Evolutionary conservation across 2,329 filamentous ascomycete genomes (phyloP), one percentile per base, ranked within the genome.

Genomic region (Chaetomiaceae sp.): DNA sequence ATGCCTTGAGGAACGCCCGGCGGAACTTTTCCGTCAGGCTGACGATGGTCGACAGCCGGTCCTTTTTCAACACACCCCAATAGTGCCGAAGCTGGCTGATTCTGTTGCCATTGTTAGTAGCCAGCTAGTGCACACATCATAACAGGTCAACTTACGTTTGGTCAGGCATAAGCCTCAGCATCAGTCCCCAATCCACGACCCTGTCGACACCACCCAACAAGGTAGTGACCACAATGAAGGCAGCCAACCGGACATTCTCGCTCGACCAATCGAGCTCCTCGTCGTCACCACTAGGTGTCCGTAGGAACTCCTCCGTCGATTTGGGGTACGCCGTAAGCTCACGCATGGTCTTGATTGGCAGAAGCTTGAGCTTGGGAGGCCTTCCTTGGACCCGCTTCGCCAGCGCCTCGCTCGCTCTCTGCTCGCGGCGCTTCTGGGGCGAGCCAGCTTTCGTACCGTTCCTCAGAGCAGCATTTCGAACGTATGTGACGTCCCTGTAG

Each of bases 1-100:
- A 88, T 0, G 84, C 84, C 38, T 71, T 64, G 6, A 88, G 65
- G 55, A 86, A 87, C 7, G 70, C 72, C 14, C 76, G 69, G 56
- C 85, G 81, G 52, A 91, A 87, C 38, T 78, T 75, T 6, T 72
- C 67, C 5, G 78, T 80, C 36, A 85, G 59, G 33, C 74, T 73
- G 4, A 76, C 68, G 29, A 86, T 69, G 39, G 75, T 73, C 0
- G 69, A 68, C 37, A 68, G 70, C 22, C 76, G 71, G 41, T 75
- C 71, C 50, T 74, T 73, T 20, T 68, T 68, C n/a, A 75, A 61
- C 24, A 62, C 63, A 2, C 68, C 65, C 80, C 81, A 85, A 46
- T 76, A 75, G 39, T 71, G 73, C 18, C 71, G 72, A 30, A 84
- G 62, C 11, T 68, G 69, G 22, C 68, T 71, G 11, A 79, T 64